phyloP scores from a whole-genome alignment of 2,329 filamentous ascomycete species.

The Aspergillus sp. region DNA sequence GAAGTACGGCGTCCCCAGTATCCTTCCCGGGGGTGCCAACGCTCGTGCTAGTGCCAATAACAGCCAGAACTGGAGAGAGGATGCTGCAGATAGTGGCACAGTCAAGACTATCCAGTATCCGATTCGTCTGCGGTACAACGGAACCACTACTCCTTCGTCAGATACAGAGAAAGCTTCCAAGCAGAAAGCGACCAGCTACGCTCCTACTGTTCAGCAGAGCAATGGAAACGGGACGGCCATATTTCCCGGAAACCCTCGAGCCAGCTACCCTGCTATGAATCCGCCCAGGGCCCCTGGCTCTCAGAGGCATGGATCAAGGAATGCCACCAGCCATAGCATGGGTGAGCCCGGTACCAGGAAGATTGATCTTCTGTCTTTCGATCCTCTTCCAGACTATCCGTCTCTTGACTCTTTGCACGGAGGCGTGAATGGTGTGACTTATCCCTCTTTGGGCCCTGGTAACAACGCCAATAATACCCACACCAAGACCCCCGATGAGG shows the following conservation, averaged over 20 bases:
- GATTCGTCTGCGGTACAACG: conserved; percentile 9
- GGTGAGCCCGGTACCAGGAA: conserved; percentile 7
- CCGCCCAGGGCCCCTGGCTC: conserved; percentile 4
- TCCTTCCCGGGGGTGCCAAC: conserved; percentile 15
- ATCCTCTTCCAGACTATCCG: conserved; percentile 11
- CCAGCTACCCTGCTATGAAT: conserved; percentile 3
- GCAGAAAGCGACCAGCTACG: conserved; percentile 6
- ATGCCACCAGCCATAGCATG: conserved; percentile 3
- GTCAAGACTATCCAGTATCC: conserved; percentile 14
- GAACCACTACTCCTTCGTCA: conserved; percentile 2
- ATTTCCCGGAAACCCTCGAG: conserved; percentile 5
- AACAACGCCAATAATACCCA: conserved; percentile 3
- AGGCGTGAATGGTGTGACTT: conserved; percentile 4
- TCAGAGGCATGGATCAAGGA: conserved; percentile 10
- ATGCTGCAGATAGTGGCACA: conserved; percentile 2
- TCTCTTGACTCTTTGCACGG: conserved; percentile 6
- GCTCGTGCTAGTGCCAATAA: conserved; percentile 8
- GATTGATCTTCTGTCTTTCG: conserved; percentile 17
- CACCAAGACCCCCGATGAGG: conserved; percentile 5
- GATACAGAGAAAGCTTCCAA: conserved; percentile 8
- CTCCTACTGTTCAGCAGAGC: conserved; percentile 5
- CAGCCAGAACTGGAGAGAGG: conserved; percentile 15
- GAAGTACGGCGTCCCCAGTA: conserved; percentile 29
- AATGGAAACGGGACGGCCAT: not conserved
- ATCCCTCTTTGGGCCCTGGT: not conserved